A percentile compares a stretch with the other conserved stretches of the same genome.
Evolutionary conservation across 768 basidiomycete genomes (phyloP).

Genomic region (Lentinula guzmanii): DNA sequence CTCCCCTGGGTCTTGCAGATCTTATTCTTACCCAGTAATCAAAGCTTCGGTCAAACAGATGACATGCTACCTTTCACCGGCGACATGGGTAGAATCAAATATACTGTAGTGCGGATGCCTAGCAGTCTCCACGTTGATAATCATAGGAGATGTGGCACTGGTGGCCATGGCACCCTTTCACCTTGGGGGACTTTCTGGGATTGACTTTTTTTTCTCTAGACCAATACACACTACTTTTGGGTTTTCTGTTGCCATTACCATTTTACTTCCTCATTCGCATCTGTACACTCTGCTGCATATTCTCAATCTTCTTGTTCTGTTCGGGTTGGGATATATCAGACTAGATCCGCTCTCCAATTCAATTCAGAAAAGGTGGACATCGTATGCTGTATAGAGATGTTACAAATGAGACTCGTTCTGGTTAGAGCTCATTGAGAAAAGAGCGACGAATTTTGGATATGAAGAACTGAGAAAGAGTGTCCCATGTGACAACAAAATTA

Average conservation of each 20-base stretch:
- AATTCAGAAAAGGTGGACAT: neutral
- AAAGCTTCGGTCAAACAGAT: too few species aligned
- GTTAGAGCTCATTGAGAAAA: neutral
- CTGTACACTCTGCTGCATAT: neutral
- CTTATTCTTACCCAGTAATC: neutral
- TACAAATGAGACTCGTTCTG: neutral
- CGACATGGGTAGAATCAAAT: too few species aligned
- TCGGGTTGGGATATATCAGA: neutral
- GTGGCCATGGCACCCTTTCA: neutral
- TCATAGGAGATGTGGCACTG: neutral
- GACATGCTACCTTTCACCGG: too few species aligned
- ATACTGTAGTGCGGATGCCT: too few species aligned
- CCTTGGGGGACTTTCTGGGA: neutral
- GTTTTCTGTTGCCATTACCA: neutral
- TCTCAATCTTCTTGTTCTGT: neutral
- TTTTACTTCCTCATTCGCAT: neutral
- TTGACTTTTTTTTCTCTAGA: neutral
- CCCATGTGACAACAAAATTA: neutral
- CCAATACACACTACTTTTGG: neutral
- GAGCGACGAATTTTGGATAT: neutral
- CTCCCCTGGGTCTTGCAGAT: slow-evolving; percentile 34
- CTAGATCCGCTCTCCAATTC: neutral
- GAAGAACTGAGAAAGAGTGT: neutral
- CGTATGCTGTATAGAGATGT: neutral
- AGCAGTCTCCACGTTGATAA: neutral